Evolutionary conservation across 176 grass and related monocot species (phyloP), one percentile per base, ranked within the genome.

Genomic region (Hordeum marinum): DNA sequence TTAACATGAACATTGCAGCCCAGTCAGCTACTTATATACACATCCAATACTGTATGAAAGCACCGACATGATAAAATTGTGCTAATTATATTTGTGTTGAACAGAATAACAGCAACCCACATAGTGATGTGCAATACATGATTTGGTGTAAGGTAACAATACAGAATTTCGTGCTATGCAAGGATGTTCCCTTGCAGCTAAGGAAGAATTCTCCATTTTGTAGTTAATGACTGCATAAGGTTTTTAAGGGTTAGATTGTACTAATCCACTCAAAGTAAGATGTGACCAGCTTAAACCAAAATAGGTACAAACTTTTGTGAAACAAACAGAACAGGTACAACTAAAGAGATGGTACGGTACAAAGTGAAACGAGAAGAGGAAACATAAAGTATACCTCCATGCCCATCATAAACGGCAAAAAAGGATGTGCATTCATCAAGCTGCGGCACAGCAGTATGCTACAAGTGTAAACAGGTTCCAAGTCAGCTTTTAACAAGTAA

Each of bases 391-490:
- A 64, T 92, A 95, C 93, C 93, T 86, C 93, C 93, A 71, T 94
- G 93, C 11, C 93, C 93, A 86, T 94, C 93, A 10, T 90, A 94
- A 57, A 94, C 93, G 1, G 88, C 93, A 88, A 94, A 95, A 78
- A 95, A 94, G 10, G 93, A 95, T 75, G 93, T 95, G 83, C 46
- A 74, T 8, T 86, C 85, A 75, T 95, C 93, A 11, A 95, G 85
- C 64, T 86, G 29, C 70, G 80, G 85, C 32, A 88, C 59, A 18
- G 93, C 93, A 11, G 83, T 77, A 83, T 95, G 93, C 93, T 95
- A 83, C 71, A 59, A 84, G 45, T 24, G 40, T 35, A 81, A 81
- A 54, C 43, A 80, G 23, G 46, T 36, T 37, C 23, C 24, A n/a
- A 15, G 50, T 86, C 62, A 94, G 77, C 27, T 35, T 80, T 68